Percentiles rank a stretch among this genome's conserved stretches.
Evolutionary conservation across 2,329 filamentous ascomycete genomes (phyloP).

Genomic region (Trichophyton verrucosum): DNA sequence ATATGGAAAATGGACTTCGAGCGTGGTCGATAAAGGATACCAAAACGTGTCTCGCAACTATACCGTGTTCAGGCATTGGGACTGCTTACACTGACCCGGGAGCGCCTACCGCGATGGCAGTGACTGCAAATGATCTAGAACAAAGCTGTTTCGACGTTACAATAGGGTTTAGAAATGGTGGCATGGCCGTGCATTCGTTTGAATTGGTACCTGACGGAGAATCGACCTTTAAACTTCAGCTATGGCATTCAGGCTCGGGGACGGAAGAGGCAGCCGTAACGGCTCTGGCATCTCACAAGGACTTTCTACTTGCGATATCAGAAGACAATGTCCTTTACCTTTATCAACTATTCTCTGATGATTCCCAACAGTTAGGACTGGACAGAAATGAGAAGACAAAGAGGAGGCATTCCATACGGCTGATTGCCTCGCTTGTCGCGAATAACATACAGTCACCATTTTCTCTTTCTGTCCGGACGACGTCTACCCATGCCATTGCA

Average conservation of each 20-base stretch:
- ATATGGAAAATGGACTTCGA: conserved; percentile 55
- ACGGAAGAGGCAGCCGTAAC: conserved; percentile 55
- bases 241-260: conserved; percentile 49
- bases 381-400: conserved; percentile 12
- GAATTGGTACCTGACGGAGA: conserved; percentile 25
- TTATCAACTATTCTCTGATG: conserved; percentile 46
- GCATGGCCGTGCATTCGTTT: conserved; percentile 58
- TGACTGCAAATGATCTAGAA: conserved; percentile 34
- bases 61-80: conserved; percentile 17
- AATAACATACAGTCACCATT: conserved; percentile 66
- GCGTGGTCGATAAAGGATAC: conserved; percentile 61
- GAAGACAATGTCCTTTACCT: conserved; percentile 60
- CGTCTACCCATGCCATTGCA: conserved; percentile 53
- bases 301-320: conserved; percentile 70
- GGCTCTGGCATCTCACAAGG: conserved; percentile 58
- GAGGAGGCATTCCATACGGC: conserved; percentile 14
- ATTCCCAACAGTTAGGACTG: neutral
- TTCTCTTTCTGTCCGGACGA: conserved; percentile 67
- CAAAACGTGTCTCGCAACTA: conserved; percentile 46
- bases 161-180: conserved; percentile 60
- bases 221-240: conserved; percentile 38
- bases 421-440: conserved; percentile 68
- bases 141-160: conserved; percentile 45
- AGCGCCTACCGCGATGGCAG: conserved; percentile 43
- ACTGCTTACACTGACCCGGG: conserved; percentile 46